Evolutionary conservation across 2,329 filamentous ascomycete species (phyloP), one percentile per base, ranked within the genome.

Genomic region (Verticillium nonalfalfae): DNA sequence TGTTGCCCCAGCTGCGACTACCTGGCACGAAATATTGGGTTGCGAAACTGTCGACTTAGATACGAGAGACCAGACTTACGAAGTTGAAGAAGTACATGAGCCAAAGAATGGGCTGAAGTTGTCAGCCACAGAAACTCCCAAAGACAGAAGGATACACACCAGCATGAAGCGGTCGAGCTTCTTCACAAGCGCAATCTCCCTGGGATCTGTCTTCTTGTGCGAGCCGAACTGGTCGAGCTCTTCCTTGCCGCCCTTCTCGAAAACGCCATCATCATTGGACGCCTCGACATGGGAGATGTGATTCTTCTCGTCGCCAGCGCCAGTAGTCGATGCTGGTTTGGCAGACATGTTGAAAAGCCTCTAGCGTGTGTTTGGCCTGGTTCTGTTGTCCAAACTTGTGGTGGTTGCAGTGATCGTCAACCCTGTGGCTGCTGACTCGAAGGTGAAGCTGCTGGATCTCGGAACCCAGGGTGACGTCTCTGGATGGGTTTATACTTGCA

Each of bases 171-270:
- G 60, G 64, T 75, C 74, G 4, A 76, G 66, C 63, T 72, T 74
- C 57, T 68, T 70, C 15, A 75, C 73, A 14, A 75, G 64, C 5
- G 69, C 70, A 62, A 74, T 75, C 57, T 75, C 72, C 38, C 64
- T 72, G 2, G 74, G 74, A 57, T 77, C 74, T 3, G 74, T 75
- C 66, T 77, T 77, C 59, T 72, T 71, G 59, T 72, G 69, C 6
- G 75, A 74, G 33, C 75, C 75, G 7, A 73, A 76, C 65, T 77
- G 74, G 60, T 77, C 75, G 10, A 66, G 60, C 18, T 66, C 67
- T n/a, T 66, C 66, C 14, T 59, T 26, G n/a, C 58, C 57, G 31
- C 60, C 58, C 57, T 65, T 65, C 63, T 63, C 63, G 1, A 65
- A 54, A 4, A 59, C 60, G 9, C 59, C 61, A 56, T 63, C 60